Percentiles rank a stretch among this genome's conserved stretches.
phyloP scores from a whole-genome alignment of 1,284 basidiomycete genomes.

The Melampsora larici-populina region DNA sequence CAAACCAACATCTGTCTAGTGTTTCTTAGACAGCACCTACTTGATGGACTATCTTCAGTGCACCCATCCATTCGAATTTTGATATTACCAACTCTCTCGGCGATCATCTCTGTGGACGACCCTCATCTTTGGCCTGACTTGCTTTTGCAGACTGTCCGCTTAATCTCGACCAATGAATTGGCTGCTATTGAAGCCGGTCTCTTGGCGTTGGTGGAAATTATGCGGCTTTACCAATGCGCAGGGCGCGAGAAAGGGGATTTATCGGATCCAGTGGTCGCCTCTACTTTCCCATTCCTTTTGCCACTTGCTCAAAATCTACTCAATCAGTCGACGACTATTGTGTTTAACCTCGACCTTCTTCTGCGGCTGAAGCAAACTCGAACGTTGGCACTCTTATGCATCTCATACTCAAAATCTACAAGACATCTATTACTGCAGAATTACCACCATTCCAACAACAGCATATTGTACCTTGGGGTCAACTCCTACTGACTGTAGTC shows the following conservation, averaged over 20 bases:
- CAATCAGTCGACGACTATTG: slow-evolving; percentile 1
- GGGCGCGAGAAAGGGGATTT: slow-evolving; percentile 5
- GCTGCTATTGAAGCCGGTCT: slow-evolving; percentile 15
- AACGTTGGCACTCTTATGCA: slow-evolving; percentile 25
- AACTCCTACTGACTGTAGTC: slow-evolving; percentile 71
- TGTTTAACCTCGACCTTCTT: slow-evolving; percentile 1
- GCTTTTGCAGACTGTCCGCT: slow-evolving; percentile 4
- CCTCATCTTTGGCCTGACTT: slow-evolving; percentile 28
- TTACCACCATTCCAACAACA: slow-evolving; percentile 73
- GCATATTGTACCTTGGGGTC: slow-evolving; percentile 76
- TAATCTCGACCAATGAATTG: slow-evolving; percentile 16
- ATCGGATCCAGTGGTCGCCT: slow-evolving; percentile 1
- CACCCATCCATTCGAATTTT: slow-evolving; percentile 14
- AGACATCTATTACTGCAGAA: slow-evolving; percentile 68
- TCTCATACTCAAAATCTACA: slow-evolving; percentile 49
- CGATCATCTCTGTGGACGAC: slow-evolving; percentile 22
- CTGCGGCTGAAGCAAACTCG: slow-evolving; percentile 21
- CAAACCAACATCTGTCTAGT: background rate
- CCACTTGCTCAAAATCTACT: slow-evolving; percentile 17
- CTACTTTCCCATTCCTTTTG: slow-evolving; percentile 15
- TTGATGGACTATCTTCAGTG: background rate
- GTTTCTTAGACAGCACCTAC: slow-evolving; percentile 24
- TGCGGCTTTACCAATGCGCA: slow-evolving; percentile 29
- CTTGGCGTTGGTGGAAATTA: slow-evolving; percentile 22
- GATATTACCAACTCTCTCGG: slow-evolving; percentile 23